Conservation (phyloP, 2,329 filamentous ascomycete species). For the Pseudogymnoascus verrucosus region DNA sequence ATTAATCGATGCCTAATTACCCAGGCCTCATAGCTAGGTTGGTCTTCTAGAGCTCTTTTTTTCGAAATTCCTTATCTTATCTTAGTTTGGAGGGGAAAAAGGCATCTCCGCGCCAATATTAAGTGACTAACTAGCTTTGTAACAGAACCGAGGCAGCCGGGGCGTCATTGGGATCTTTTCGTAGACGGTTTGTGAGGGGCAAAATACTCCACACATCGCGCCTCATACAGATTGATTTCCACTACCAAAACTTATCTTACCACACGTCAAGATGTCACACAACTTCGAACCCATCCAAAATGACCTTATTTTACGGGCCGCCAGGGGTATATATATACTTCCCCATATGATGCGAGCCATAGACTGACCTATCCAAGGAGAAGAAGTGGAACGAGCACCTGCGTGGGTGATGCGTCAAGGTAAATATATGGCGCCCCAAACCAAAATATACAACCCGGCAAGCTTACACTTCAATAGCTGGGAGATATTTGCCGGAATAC, state of each 20-base stretch:
- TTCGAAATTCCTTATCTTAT: not conserved
- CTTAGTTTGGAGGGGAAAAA: not conserved
- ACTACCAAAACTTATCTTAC: not conserved
- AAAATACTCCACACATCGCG: conserved; percentile 1
- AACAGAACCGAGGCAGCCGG: conserved; percentile 2
- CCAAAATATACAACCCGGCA: not conserved
- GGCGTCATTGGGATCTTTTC: conserved; percentile 6
- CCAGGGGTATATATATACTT: conserved; percentile 54
- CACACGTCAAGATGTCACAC: conserved; percentile 45
- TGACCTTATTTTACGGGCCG: conserved; percentile 82
- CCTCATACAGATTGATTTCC: conserved; percentile 21
- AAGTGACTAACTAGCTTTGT: conserved; percentile 4
- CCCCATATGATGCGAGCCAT: conserved; percentile 1
- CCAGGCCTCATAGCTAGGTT: not conserved
- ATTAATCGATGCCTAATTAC: not conserved
- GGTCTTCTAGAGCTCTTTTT: not conserved
- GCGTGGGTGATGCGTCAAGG: conserved; percentile 99
- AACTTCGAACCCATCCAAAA: conserved; percentile 83
- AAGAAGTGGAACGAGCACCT: conserved; percentile 84
- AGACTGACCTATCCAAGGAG: conserved; percentile 46
- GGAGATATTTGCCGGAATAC: conserved; percentile 95
- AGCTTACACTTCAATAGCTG: conserved; percentile 48
- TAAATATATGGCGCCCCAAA: conserved; percentile 33
- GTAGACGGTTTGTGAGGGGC: not conserved
- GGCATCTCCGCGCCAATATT: not conserved